Conservation (phyloP, 2,329 filamentous ascomycete species). For the Fusarium luffae region DNA sequence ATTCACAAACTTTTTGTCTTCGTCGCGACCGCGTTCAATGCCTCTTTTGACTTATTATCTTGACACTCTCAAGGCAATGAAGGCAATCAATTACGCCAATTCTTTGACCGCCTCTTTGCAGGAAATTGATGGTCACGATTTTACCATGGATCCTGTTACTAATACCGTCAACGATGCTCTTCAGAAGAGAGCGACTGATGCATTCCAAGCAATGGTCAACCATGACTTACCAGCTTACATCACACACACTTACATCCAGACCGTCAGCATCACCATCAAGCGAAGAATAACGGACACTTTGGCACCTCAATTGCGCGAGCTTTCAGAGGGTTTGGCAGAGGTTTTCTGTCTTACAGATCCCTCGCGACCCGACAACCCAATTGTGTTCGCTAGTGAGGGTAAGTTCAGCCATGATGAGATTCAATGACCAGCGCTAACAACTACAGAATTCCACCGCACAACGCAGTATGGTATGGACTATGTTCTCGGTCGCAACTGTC, state of each 20-base stretch:
- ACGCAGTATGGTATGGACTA: slow-evolving; percentile 81
- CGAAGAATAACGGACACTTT: slow-evolving; percentile 75
- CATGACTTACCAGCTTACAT: slow-evolving; percentile 80
- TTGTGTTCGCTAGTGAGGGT: slow-evolving; percentile 82
- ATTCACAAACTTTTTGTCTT: slow-evolving; percentile 75
- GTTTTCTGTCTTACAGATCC: slow-evolving; percentile 83
- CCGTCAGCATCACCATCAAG: slow-evolving; percentile 76
- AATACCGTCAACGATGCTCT: slow-evolving; percentile 68
- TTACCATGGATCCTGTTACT: slow-evolving; percentile 62
- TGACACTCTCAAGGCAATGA: slow-evolving; percentile 75
- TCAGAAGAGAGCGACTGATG: slow-evolving; percentile 70
- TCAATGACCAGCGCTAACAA: not conserved
- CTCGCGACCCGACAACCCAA: slow-evolving; percentile 77
- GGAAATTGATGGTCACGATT: slow-evolving; percentile 65
- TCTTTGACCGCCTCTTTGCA: slow-evolving; percentile 71
- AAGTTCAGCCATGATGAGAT: slow-evolving; percentile 9
- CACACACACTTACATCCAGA: slow-evolving; percentile 73
- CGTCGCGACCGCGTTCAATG: slow-evolving; percentile 69
- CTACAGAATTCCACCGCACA: slow-evolving; percentile 75
- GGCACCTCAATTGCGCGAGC: slow-evolving; percentile 70
- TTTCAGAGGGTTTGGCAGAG: slow-evolving; percentile 80
- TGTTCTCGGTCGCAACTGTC: slow-evolving; percentile 79
- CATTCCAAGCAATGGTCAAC: slow-evolving; percentile 71
- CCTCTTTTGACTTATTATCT: slow-evolving; percentile 77
- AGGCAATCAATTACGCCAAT: slow-evolving; percentile 77